These are phyloP conservation scores for Mycena sanguinolenta DNA, from an alignment of 768 basidiomycete species.

Conservation along the genomic window DNA sequence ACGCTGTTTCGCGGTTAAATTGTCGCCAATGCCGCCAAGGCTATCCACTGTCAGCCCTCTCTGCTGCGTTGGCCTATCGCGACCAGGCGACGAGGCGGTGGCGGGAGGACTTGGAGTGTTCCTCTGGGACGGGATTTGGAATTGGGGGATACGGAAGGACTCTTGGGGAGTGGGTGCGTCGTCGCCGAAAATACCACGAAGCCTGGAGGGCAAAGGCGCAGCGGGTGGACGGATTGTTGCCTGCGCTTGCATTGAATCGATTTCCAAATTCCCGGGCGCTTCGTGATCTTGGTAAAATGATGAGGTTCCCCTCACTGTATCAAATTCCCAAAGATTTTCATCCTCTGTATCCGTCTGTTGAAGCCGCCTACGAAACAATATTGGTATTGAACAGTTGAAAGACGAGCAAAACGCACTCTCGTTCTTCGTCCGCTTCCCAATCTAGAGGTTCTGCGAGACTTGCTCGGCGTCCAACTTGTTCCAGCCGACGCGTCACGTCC, in stretches of 20 bases:
- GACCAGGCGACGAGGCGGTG: conserved; percentile 51
- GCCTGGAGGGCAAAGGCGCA: conserved; percentile 72
- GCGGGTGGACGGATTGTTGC: conserved; percentile 46
- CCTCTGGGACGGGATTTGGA: conserved; percentile 44
- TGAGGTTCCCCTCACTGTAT: conserved; percentile 67
- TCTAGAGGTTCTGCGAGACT: conserved; percentile 80
- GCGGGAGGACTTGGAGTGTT: conserved; percentile 43
- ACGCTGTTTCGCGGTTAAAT: conserved; percentile 59
- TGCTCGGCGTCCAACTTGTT: conserved; percentile 81
- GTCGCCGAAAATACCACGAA: conserved; percentile 84
- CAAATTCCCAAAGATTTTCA: conserved; percentile 79
- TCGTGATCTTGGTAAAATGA: conserved; percentile 19
- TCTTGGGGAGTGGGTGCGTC: conserved; percentile 54
- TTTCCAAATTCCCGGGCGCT: background rate
- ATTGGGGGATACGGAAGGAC: conserved; percentile 56
- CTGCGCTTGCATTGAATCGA: conserved; percentile 22
- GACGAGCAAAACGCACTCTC: conserved; percentile 54
- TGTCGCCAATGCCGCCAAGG: conserved; percentile 49
- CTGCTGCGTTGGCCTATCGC: conserved; percentile 52
- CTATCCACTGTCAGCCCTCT: conserved; percentile 47
- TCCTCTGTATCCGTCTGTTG: conserved; percentile 47
- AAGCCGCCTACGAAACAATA: conserved; percentile 36
- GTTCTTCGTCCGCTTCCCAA: conserved; percentile 80
- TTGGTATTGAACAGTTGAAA: background rate
- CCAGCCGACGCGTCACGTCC: conserved; percentile 85